These are phyloP conservation scores for Phytophthora uliginosa DNA, from an alignment of 352 stramenopile species.

Conservation along the genomic window DNA sequence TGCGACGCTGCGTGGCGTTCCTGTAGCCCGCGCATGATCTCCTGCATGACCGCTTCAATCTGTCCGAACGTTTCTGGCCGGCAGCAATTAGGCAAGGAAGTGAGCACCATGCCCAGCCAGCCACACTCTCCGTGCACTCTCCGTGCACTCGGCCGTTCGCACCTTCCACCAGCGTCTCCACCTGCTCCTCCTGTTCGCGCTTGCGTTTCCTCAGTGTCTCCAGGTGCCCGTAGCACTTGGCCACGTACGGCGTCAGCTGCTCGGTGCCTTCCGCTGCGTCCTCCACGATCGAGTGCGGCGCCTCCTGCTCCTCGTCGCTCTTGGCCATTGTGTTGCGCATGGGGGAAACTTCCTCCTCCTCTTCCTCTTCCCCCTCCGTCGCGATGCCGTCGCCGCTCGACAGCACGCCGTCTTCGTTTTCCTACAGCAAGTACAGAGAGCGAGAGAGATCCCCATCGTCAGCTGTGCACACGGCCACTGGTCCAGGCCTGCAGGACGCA, in stretches of 20 bases:
- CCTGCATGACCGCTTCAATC: slow-evolving; percentile 56
- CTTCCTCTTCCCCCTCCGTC: slow-evolving; percentile 46
- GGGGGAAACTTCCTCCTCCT: slow-evolving; percentile 24
- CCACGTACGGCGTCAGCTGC: slow-evolving; percentile 51
- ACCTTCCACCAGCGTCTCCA: slow-evolving; percentile 68
- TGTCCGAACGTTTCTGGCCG: slow-evolving; percentile 48
- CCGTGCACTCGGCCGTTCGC: background rate
- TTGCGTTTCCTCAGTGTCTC: slow-evolving; percentile 63
- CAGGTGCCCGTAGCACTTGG: slow-evolving; percentile 50
- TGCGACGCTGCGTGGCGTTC: slow-evolving; percentile 47
- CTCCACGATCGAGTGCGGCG: slow-evolving; percentile 8
- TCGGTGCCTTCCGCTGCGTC: slow-evolving; percentile 16
- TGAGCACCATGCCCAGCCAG: background rate
- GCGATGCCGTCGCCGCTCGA: slow-evolving; percentile 41
- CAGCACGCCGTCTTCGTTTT: slow-evolving; percentile 29
- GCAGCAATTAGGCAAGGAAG: background rate
- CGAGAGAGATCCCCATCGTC: background rate
- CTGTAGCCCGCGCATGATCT: slow-evolving; percentile 48
- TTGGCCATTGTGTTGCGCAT: slow-evolving; percentile 12
- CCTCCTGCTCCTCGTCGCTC: slow-evolving; percentile 5
- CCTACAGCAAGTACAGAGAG: slow-evolving; percentile 12
- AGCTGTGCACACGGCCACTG: background rate
- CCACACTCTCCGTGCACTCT: background rate
- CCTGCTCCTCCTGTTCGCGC: slow-evolving; percentile 60
- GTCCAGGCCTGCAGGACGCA: slow-evolving; percentile 3